These are phyloP conservation scores for Adansonia gregorii DNA, from an alignment of 441 rosid genomes.

Conservation along the genomic window DNA sequence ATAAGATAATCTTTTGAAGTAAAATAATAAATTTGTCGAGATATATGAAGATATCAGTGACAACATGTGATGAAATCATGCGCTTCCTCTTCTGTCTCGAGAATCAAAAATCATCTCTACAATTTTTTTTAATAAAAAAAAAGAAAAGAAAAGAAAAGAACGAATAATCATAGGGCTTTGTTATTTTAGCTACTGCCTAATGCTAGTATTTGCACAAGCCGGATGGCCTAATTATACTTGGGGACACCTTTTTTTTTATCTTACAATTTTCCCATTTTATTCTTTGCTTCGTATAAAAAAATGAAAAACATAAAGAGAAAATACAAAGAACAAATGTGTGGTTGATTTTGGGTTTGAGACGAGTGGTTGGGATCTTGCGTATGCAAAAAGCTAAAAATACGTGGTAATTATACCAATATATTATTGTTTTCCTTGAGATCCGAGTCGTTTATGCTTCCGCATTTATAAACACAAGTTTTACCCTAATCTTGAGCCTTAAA, in stretches of 20 bases:
- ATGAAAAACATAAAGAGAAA: background rate
- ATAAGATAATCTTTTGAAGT: too few relatives aligned
- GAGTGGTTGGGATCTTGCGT: background rate
- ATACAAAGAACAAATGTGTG: background rate
- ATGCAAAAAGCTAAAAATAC: too few relatives aligned
- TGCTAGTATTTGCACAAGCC: background rate
- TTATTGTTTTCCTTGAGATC: constrained; percentile 13
- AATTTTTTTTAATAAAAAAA: too few relatives aligned
- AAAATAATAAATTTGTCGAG: background rate
- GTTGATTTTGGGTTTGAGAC: background rate
- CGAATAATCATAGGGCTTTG: background rate
- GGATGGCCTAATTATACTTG: constrained; percentile 7
- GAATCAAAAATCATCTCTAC: background rate
- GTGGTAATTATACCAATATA: too few relatives aligned
- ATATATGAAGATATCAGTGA: constrained; percentile 56
- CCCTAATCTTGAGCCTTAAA: background rate
- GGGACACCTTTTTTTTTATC: background rate
- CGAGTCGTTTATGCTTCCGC: constrained; percentile 13
- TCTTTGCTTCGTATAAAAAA: background rate
- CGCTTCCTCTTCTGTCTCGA: constrained; percentile 14
- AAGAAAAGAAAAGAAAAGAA: background rate
- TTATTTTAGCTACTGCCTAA: background rate
- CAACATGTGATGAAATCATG: constrained; percentile 57
- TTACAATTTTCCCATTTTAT: constrained; percentile 23
- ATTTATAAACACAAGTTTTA: background rate